Conservation (phyloP, 2,329 filamentous ascomycete species). For the Penicillium sp. region DNA sequence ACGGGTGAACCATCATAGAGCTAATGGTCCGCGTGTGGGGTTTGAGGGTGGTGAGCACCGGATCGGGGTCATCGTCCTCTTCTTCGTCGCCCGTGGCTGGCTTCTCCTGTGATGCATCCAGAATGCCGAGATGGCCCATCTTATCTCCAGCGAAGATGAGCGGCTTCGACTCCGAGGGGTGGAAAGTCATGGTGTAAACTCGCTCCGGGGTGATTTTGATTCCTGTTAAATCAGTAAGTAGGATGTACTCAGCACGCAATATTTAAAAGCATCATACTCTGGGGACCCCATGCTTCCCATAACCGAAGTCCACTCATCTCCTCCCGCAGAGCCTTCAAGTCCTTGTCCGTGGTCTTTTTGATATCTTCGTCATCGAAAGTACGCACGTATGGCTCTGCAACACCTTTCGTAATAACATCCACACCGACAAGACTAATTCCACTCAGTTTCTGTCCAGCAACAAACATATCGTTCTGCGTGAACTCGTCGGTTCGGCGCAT, state of each 20-base stretch:
- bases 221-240: slow-evolving; percentile 45
- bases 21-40: slow-evolving; percentile 85
- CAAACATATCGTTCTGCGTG: slow-evolving; percentile 69
- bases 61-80: slow-evolving; percentile 62
- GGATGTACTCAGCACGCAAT: neutral
- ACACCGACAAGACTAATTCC: slow-evolving; percentile 61
- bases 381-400: slow-evolving; percentile 71
- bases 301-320: slow-evolving; percentile 72
- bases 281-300: slow-evolving; percentile 80
- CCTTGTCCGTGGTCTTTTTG: slow-evolving; percentile 70
- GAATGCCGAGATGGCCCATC: slow-evolving; percentile 81
- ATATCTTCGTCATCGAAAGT: slow-evolving; percentile 86
- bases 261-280: slow-evolving; percentile 50
- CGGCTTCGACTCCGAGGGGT: slow-evolving; percentile 79
- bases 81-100: slow-evolving; percentile 56
- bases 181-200: slow-evolving; percentile 81
- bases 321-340: slow-evolving; percentile 66
- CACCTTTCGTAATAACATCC: slow-evolving; percentile 58
- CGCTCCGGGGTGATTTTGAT: slow-evolving; percentile 89
- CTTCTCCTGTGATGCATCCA: slow-evolving; percentile 62
- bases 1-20: slow-evolving; percentile 71
- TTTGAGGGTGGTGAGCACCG: slow-evolving; percentile 83
- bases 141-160: slow-evolving; percentile 94
- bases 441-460: slow-evolving; percentile 70
- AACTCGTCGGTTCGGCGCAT: slow-evolving; percentile 64